Conservation (phyloP, 805 yeast species). For the Candida easanensis region DNA sequence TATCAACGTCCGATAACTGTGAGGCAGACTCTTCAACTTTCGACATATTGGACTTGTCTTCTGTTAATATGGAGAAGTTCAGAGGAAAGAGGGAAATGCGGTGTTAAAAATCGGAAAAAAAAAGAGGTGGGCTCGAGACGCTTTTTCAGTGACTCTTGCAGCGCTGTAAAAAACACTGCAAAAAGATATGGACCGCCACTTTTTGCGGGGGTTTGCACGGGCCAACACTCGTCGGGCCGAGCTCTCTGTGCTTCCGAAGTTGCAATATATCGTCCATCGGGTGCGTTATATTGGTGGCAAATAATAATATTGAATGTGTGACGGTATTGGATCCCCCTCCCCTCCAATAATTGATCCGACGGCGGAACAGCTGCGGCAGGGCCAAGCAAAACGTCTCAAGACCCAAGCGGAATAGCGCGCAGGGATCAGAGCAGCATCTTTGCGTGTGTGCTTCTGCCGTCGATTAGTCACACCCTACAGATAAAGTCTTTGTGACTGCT, state of each 20-base stretch:
- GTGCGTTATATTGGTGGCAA: no score
- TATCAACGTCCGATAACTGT: constrained; percentile 1
- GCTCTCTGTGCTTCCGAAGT: no score
- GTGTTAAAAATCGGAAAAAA: neutral
- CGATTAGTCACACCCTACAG: neutral
- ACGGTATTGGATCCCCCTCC: no score
- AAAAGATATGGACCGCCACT: no score
- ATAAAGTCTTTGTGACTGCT: neutral
- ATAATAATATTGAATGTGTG: no score
- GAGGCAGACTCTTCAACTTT: neutral
- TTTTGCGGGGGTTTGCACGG: no score
- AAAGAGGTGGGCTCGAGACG: neutral
- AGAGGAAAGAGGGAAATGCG: neutral
- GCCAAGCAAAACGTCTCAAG: no score
- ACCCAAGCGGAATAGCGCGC: neutral
- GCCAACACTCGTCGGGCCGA: no score
- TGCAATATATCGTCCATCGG: no score
- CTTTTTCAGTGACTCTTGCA: neutral
- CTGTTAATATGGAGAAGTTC: neutral
- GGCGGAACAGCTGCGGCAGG: no score
- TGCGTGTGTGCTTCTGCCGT: neutral
- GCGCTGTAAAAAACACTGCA: neutral
- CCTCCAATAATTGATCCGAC: no score
- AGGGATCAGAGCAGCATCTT: neutral
- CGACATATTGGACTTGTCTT: neutral